These are phyloP conservation scores for Fragilariopsis cylindrus DNA, from an alignment of 108 stramenopile genomes.

Conservation along the genomic window DNA sequence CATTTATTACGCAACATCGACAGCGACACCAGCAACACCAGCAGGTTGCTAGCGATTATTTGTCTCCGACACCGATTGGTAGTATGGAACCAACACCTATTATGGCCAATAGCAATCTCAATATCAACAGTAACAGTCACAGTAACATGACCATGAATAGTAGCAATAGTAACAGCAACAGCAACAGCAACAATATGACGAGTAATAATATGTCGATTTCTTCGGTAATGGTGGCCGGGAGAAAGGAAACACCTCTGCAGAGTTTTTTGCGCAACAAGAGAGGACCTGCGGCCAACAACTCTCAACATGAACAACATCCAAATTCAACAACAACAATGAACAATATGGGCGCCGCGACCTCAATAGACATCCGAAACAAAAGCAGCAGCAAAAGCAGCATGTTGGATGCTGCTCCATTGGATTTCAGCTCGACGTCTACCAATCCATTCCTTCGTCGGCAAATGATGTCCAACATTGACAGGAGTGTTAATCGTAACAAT, in stretches of 20 bases:
- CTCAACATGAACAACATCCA: background rate
- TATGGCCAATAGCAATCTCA: background rate
- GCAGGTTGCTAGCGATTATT: too few species aligned
- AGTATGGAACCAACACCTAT: background rate
- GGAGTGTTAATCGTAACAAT: background rate
- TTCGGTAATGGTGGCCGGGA: conserved; percentile 1
- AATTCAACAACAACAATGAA: background rate
- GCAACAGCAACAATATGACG: conserved; percentile 8
- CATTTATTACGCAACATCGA: conserved; percentile 7
- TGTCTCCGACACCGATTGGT: conserved; percentile 18
- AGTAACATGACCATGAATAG: background rate
- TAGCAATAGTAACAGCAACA: conserved; percentile 6
- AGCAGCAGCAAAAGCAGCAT: background rate
- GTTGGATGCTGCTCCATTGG: background rate
- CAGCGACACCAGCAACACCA: background rate
- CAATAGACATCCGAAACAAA: background rate
- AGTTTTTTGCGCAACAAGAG: conserved; percentile 32
- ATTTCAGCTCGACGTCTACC: background rate
- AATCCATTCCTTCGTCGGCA: conserved; percentile 11
- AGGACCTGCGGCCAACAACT: conserved; percentile 2
- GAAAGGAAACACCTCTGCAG: conserved; percentile 26
- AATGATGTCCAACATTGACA: conserved; percentile 8
- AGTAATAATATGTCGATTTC: background rate
- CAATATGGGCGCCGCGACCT: background rate
- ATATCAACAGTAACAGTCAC: conserved; percentile 3